Evolutionary conservation across 331 rosid genomes (phyloP).

Genomic region (Stylosanthes scabra): DNA sequence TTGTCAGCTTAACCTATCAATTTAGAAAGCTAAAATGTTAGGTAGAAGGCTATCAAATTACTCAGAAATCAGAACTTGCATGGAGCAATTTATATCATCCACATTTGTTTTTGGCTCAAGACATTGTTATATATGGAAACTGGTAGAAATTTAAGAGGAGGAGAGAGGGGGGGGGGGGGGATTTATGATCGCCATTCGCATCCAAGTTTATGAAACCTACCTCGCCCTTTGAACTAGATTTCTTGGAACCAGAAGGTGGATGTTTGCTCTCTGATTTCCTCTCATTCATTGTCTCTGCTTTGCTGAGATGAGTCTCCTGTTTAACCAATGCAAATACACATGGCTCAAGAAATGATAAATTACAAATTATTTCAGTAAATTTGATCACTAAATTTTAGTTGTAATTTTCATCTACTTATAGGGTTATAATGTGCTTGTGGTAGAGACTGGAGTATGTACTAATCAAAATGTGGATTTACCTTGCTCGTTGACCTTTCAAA

Average conservation of each 20-base stretch:
- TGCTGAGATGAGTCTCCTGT: slow-evolving; percentile 59
- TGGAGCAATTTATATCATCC: neutral
- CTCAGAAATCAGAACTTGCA: slow-evolving; percentile 10
- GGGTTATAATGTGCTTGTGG: slow-evolving; percentile 20
- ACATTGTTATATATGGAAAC: neutral
- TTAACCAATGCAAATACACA: slow-evolving; percentile 36
- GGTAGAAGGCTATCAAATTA: neutral
- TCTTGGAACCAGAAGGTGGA: slow-evolving; percentile 54
- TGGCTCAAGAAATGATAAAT: slow-evolving; percentile 27
- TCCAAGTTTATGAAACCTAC: slow-evolving; percentile 31
- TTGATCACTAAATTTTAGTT: neutral
- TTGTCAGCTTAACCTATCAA: slow-evolving; percentile 23
- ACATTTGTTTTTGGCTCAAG: neutral
- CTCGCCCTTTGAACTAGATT: slow-evolving; percentile 62
- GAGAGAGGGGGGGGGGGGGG: too few species aligned
- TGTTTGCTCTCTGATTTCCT: slow-evolving; percentile 46
- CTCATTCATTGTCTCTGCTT: slow-evolving; percentile 56
- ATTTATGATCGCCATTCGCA: too few species aligned
- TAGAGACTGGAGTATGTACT: slow-evolving; percentile 27
- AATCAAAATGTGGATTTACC: slow-evolving; percentile 54
- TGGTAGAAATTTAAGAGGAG: neutral
- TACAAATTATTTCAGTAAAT: slow-evolving; percentile 25
- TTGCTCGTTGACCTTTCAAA: slow-evolving; percentile 64
- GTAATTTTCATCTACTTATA: neutral
- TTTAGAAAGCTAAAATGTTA: neutral